Evolutionary conservation across 2,329 filamentous ascomycete species (phyloP), one percentile per base, ranked within the genome.

Genomic region (Parasarocladium wereldwijsianum): DNA sequence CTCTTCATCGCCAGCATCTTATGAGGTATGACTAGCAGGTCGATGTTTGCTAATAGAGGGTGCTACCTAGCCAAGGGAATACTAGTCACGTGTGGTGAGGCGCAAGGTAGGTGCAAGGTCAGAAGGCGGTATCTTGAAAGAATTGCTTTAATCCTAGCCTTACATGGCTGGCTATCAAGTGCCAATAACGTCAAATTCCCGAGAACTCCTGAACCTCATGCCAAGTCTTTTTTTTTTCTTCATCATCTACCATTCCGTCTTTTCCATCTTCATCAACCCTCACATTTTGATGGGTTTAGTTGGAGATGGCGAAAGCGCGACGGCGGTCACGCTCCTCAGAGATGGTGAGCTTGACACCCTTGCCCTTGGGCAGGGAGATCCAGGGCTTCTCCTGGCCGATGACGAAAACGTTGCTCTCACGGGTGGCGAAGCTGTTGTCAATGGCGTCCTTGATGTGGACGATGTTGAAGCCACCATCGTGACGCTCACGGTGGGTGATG

Each of bases 381-480:
- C 90, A 98, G 55, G 90, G 87, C 81, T 96, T 96, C 57, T 98
- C 90, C 52, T 77, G 72, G 55, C 90, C 90, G 52, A 98, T 94
- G 70, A 98, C 78, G 70, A 98, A 98, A 55, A 98, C 86, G 83
- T 98, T 98, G 75, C 68, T 79, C 75, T 98, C 86, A 66, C 90
- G 90, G 58, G 90, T 98, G 55, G 90, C 86, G 67, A 98, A 98
- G 58, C 83, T 82, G 81, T 98, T 98, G 78, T 96, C 90, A 66
- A 98, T 87, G 55, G 86, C 87, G 58, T 98, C 90, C 82, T 98
- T 98, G 67, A 98, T 80, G 74, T 94, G 86, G 62, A 98, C 86
- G 56, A 98, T 93, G 76, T 92, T 92, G 82, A 98, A 98, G 64
- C 90, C 90, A 74, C 90, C 90, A 52, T 98, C 90, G 76, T 98